Percentiles rank a stretch among this genome's conserved stretches.
phyloP scores from a whole-genome alignment of 2,329 filamentous ascomycete genomes.

The Aspergillus costaricaensis region DNA sequence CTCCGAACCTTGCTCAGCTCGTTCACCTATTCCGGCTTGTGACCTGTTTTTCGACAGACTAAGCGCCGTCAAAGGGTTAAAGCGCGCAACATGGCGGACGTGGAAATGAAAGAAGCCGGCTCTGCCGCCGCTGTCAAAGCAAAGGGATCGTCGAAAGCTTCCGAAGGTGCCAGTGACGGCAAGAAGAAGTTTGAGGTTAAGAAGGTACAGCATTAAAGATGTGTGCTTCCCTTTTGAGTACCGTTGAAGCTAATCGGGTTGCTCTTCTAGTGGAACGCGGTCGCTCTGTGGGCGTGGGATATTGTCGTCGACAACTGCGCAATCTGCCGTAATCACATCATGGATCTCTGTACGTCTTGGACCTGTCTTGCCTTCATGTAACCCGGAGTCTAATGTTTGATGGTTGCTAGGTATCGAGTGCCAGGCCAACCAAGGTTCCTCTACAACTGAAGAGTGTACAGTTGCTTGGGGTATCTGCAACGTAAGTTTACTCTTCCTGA shows the following conservation, averaged over 20 bases:
- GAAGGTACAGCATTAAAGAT: conserved; percentile 65
- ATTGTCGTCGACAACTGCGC: conserved; percentile 99
- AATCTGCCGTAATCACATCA: conserved; percentile 99
- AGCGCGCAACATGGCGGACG: conserved; percentile 74
- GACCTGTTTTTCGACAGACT: background rate
- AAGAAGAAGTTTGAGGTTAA: conserved; percentile 99
- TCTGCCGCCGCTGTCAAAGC: conserved; percentile 53
- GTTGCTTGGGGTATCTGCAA: conserved; percentile 99
- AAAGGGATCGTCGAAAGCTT: conserved; percentile 58
- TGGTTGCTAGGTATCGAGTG: conserved; percentile 80
- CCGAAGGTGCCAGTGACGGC: conserved; percentile 57
- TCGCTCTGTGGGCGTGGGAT: conserved; percentile 98
- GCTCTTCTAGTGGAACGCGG: conserved; percentile 83
- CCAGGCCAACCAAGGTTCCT: conserved; percentile 96
- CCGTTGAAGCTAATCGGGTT: conserved; percentile 7
- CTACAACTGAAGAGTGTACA: conserved; percentile 96
- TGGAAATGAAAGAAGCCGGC: conserved; percentile 91
- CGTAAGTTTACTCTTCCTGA: conserved; percentile 59
- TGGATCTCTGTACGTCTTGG: conserved; percentile 80
- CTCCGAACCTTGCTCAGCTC: background rate
- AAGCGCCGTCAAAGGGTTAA: background rate
- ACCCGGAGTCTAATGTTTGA: conserved; percentile 21
- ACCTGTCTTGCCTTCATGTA: background rate
- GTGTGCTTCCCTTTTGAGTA: background rate
- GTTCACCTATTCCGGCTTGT: background rate